These are phyloP conservation scores for Talaromyces atroroseus DNA, from an alignment of 2,329 filamentous ascomycete genomes.

Conservation along the genomic window DNA sequence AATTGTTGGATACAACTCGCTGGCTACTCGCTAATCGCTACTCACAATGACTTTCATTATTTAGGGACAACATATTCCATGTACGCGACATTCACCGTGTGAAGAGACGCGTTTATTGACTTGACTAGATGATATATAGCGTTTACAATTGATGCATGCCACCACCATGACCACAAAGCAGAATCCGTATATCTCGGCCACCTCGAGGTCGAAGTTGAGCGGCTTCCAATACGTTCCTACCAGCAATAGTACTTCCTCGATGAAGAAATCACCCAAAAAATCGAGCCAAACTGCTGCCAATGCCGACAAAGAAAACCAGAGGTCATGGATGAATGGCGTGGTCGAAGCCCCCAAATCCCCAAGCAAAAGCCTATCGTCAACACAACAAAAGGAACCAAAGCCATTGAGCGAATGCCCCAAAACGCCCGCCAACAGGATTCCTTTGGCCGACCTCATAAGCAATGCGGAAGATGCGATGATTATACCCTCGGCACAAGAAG, in stretches of 20 bases:
- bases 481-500: constrained; percentile 41
- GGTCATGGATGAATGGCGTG: constrained; percentile 31
- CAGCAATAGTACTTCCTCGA: constrained; percentile 18
- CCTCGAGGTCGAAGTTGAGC: constrained; percentile 51
- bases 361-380: constrained; percentile 17
- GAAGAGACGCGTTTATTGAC: not conserved
- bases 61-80: not conserved
- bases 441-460: constrained; percentile 56
- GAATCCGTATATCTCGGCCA: constrained; percentile 41
- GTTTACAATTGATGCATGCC: constrained; percentile 14
- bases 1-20: not conserved
- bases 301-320: constrained; percentile 43
- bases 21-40: not conserved
- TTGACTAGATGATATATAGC: not conserved
- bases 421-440: constrained; percentile 55
- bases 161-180: constrained; percentile 22
- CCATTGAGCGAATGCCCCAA: constrained; percentile 44
- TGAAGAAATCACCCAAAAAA: constrained; percentile 19
- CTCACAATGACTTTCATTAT: not conserved
- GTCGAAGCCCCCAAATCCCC: constrained; percentile 21
- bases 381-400: constrained; percentile 23
- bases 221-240: constrained; percentile 48
- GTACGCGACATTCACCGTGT: not conserved
- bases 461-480: constrained; percentile 54
- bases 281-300: constrained; percentile 22